Conservation (phyloP, 306 rosid genomes). For the Glycine soja region DNA sequence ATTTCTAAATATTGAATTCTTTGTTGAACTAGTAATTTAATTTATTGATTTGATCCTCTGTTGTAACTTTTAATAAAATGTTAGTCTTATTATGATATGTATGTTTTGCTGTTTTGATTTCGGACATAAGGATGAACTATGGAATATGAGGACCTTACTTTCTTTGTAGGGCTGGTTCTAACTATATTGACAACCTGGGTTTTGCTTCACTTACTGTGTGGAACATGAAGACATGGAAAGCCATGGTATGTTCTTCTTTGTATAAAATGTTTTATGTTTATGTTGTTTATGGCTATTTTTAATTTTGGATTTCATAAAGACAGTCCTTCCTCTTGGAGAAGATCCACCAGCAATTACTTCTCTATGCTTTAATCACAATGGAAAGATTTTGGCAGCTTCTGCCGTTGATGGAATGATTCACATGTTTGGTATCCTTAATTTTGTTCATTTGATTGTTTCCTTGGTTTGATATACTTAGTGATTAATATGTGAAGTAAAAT, state of each 20-base stretch:
- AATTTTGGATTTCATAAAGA: slow-evolving; percentile 75
- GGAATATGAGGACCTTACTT: slow-evolving; percentile 31
- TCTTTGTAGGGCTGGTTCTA: slow-evolving; percentile 69
- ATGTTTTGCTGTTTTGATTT: slow-evolving; percentile 23
- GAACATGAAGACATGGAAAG: slow-evolving; percentile 98
- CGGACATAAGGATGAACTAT: slow-evolving; percentile 21
- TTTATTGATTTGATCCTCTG: slow-evolving; percentile 25
- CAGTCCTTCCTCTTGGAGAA: slow-evolving; percentile 98
- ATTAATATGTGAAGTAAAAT: neutral
- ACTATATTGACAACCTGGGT: slow-evolving; percentile 68
- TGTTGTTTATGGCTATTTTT: slow-evolving; percentile 51
- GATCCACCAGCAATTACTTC: slow-evolving; percentile 99
- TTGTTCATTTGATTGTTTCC: slow-evolving; percentile 28
- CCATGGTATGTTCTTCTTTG: slow-evolving; percentile 76
- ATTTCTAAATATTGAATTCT: slow-evolving; percentile 26
- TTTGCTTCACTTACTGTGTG: slow-evolving; percentile 90
- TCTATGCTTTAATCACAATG: slow-evolving; percentile 94
- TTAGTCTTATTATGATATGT: slow-evolving; percentile 11
- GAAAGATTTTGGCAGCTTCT: slow-evolving; percentile 93
- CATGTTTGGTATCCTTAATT: slow-evolving; percentile 97
- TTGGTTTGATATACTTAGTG: slow-evolving; percentile 11
- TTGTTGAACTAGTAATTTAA: slow-evolving; percentile 23
- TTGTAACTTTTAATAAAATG: slow-evolving; percentile 15
- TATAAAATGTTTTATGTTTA: slow-evolving; percentile 41
- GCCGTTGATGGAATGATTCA: slow-evolving; percentile 99